phyloP scores from a whole-genome alignment of 1,284 basidiomycete genomes.

The Cryptococcus jaspeensis region DNA sequence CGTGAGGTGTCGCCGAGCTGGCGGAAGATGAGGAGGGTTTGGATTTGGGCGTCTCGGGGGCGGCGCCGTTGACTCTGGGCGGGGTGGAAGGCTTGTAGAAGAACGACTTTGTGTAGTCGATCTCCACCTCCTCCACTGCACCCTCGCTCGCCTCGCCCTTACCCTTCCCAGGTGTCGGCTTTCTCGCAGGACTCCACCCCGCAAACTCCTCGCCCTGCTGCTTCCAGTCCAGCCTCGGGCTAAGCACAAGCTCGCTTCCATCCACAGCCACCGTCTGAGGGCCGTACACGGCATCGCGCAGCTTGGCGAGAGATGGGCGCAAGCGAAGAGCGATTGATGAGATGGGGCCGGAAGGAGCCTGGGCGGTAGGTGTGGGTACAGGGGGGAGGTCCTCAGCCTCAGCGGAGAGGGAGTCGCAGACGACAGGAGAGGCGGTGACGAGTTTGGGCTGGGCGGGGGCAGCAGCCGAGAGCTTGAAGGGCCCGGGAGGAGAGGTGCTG shows the following conservation, averaged over 20 bases:
- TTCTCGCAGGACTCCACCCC: conserved; percentile 32
- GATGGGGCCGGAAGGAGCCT: conserved; percentile 7
- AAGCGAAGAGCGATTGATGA: conserved; percentile 28
- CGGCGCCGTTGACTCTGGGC: conserved; percentile 16
- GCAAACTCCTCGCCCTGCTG: conserved; percentile 37
- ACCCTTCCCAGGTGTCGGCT: background rate
- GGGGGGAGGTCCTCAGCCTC: conserved; percentile 48
- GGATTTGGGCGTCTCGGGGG: conserved; percentile 1
- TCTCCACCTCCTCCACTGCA: conserved; percentile 3
- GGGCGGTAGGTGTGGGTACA: conserved; percentile 19
- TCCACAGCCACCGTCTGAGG: background rate
- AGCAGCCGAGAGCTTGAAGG: conserved; percentile 28
- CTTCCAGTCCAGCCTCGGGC: conserved; percentile 40
- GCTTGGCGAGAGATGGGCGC: conserved; percentile 34
- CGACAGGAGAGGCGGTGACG: conserved; percentile 34
- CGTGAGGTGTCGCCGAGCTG: background rate
- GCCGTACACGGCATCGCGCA: conserved; percentile 31
- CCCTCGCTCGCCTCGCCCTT: conserved; percentile 3
- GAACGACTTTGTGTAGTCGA: conserved; percentile 51
- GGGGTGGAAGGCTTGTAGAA: conserved; percentile 51
- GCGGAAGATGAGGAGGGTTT: conserved; percentile 2
- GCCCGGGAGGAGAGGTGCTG: conserved; percentile 4
- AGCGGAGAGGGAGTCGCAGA: conserved; percentile 46
- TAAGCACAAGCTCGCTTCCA: conserved; percentile 17
- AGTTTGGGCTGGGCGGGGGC: conserved; percentile 37